Evolutionary conservation across 2,329 filamentous ascomycete genomes (phyloP).

Genomic region (Mycosphaerelloides madeirae): DNA sequence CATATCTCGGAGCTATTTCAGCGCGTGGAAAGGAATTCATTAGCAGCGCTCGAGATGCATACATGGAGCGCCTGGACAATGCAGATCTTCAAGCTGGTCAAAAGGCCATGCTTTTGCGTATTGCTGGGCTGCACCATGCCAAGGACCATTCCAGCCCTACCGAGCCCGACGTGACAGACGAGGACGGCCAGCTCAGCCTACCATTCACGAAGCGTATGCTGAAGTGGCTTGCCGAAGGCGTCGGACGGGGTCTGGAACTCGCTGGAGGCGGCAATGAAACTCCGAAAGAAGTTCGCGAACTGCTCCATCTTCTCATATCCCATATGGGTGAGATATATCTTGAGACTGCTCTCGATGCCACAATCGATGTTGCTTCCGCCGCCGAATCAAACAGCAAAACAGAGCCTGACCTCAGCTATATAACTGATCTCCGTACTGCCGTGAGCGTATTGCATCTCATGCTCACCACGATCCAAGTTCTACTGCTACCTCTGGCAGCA

Average conservation of each 20-base stretch:
- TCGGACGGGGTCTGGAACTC: slow-evolving; percentile 86
- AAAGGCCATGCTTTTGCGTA: slow-evolving; percentile 81
- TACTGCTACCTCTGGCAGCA: slow-evolving; percentile 83
- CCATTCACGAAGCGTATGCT: slow-evolving; percentile 96
- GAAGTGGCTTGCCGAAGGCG: slow-evolving; percentile 93
- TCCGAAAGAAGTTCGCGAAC: slow-evolving; percentile 83
- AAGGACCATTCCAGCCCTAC: slow-evolving; percentile 44
- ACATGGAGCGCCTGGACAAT: slow-evolving; percentile 81
- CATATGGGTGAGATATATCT: slow-evolving; percentile 82
- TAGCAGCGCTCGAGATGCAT: slow-evolving; percentile 82
- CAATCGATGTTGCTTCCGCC: slow-evolving; percentile 67
- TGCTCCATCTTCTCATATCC: slow-evolving; percentile 76
- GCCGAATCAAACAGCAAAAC: slow-evolving; percentile 70
- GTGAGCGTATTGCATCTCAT: slow-evolving; percentile 90
- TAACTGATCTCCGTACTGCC: slow-evolving; percentile 71
- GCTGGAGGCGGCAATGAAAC: slow-evolving; percentile 74
- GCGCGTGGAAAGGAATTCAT: slow-evolving; percentile 87
- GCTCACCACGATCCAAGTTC: slow-evolving; percentile 83
- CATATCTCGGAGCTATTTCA: slow-evolving; percentile 87
- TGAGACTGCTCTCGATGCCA: slow-evolving; percentile 61
- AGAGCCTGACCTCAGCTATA: slow-evolving; percentile 82
- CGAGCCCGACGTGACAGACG: slow-evolving; percentile 77
- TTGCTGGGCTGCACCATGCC: slow-evolving; percentile 75
- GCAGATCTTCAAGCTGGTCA: slow-evolving; percentile 84
- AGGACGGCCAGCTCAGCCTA: slow-evolving; percentile 78